Base-by-base conservation (phyloP, 2,329 filamentous ascomycete species). In the Trichoderma pleuroti region DNA sequence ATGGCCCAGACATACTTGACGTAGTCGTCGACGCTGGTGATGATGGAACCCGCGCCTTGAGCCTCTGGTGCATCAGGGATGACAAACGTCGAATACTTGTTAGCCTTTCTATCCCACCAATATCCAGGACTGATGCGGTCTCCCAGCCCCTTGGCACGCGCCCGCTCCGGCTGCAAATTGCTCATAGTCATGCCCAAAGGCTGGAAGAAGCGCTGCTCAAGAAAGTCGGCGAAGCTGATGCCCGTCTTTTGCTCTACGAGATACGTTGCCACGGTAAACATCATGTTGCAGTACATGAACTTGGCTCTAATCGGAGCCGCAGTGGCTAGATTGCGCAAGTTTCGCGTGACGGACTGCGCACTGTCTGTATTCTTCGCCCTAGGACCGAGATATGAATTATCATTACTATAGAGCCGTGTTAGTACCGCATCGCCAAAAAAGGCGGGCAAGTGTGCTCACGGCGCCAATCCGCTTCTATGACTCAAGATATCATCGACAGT, bases 11-110 rank as follows among this genome's bases (percentile, higher is more conserved):
- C 72, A 68, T 74, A 80, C 63, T 75, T 78, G 69, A 78, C 69
- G 57, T 76, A 77, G 62, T 80, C 78, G 24, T 74, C 75, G 9
- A 72, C 76, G 6, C 74, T 78, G 1, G 77, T 73, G 11, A 79
- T 65, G 6, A 80, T 70, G 1, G 75, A 78, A 3, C 78, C 77
- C 0, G 78, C 78, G 0, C 78, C 78, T 59, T 80, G 75, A 1
- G 72, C 76, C 63, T 80, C 78, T 0, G 75, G 75, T 5, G 71
- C 72, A 26, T 77, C 67, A 1, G 32, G 62, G 18, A 59, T 61
- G 26, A 68, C n/a, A 32, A 73, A 56, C 5, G 26, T 36, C 14
- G 46, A 14, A 54, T 73, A 74, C 12, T 68, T n/a, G 2, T 59
- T 21, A 3, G 30, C n/a, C 16, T 61, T 52, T 8, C 71, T 64